Evolutionary conservation across 1,139 yeast species (phyloP), one percentile per base, ranked within the genome.

Genomic region (Zygosaccharomyces sapae): DNA sequence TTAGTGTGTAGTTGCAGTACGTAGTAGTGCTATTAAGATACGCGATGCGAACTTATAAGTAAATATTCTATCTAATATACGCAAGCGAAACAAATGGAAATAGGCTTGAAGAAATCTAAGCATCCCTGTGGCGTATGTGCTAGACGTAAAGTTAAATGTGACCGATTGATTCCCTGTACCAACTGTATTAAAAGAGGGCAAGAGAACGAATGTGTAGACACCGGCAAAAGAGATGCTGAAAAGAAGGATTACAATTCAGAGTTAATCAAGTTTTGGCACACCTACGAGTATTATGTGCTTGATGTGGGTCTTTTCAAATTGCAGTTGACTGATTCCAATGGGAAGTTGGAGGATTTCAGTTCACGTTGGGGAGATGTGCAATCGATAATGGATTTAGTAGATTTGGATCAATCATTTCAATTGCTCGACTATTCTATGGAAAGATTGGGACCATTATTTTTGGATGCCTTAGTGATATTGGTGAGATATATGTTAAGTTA

Each of bases 141-240:
- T 2, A 54, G 48, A 33, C 50, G 63, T 20, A 65, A 63, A 43
- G 62, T 62, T n/a, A 65, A 63, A 43, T 65, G 69, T 52, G 68
- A 65, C 47, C 52, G 66, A 18, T 41, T 56, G 41, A 47, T 63
- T 8, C 69, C 69, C 1, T 65, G 69, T 38, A 49, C 60, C 20
- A 55, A 62, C 43, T 65, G 69, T 47, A 46, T 55, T 7, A 60
- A 58, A 41, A 53, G 61, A 45, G 66, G 66, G 2, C 44, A 53
- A 20, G 62, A 61, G 22, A 48, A 54, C 19, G 56, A 53, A 38
- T 65, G 68, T 42, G 44, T 55, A 12, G 49, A 50, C 12, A 47
- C 50, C 1, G 48, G 46, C 6, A 44, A 41, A 20, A 24, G 20
- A 4, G 40, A 27, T 22, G 20, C 43, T 6, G 38, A 25, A 8